Base-by-base conservation (phyloP, 148 eudicot species). In the Heliamphora exappendiculata region DNA sequence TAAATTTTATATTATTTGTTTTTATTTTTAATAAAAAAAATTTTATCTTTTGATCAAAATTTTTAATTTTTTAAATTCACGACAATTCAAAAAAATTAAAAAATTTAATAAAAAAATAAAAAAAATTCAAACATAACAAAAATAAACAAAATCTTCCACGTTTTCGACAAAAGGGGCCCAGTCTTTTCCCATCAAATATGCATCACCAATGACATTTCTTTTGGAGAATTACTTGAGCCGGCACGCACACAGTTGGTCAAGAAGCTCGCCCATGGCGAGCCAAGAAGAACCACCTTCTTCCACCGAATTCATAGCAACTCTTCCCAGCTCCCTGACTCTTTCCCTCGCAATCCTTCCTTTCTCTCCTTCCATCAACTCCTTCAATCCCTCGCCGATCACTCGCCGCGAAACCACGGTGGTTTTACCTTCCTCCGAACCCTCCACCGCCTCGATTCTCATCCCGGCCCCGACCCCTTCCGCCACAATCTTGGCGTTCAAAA, bases 341-440 rank as follows among this genome's bases (percentile, higher is more conserved):
- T 75, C 71, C 69, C 72, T 75, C 6, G 75, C 81, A 12, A 64
- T 6, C 33, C 12, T 72, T 31, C 82, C 84, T 62, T 65, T 50
- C 37, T 64, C n/a, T 37, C 82, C 86, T 19, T 39, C 58, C 84
- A 84, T 81, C 42, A 84, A 78, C 66, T 84, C 79, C 74, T 60
- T 75, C 41, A 81, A 80, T 20, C 80, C 86, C 16, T 63, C 41
- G 31, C 75, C 45, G 7, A 84, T 67, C 0, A 67, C 81, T 4
- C 37, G 51, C 5, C 75, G 22, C 0, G 12, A 16, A 63, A 81
- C 81, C 7, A 10, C 9, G 6, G 12, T 68, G 3, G 3, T 66
- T 11, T 22, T 29, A n/a, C 17, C 49, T 22, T 58, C 49, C 29
- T 58, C 62, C 16, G 4, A 47, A 3, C 26, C 26, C 17, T 28